Evolutionary conservation across 345 rosid species (phyloP).

Genomic region (Lumnitzera racemosa): DNA sequence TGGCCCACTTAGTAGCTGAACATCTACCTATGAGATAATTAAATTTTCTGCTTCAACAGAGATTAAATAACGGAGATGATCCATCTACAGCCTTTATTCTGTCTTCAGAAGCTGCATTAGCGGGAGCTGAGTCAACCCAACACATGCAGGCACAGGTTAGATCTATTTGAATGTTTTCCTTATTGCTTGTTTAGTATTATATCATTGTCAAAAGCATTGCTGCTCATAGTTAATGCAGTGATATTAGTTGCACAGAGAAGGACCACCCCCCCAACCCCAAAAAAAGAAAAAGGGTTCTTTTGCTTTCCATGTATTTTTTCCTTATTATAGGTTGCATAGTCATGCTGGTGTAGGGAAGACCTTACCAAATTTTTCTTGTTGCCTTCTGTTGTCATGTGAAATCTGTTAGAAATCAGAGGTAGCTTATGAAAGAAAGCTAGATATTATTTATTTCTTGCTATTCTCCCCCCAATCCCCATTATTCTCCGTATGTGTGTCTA

Average conservation of each 20-base stretch:
- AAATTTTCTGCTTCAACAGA: constrained; percentile 33
- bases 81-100: constrained; percentile 58
- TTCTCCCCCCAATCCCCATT: no score
- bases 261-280: background rate
- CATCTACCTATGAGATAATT: background rate
- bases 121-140: constrained; percentile 86
- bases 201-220: background rate
- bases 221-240: no score
- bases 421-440: no score
- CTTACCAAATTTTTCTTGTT: no score
- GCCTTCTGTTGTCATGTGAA: no score
- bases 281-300: background rate
- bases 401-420: no score
- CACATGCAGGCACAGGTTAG: constrained; percentile 89
- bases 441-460: no score
- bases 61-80: constrained; percentile 64
- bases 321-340: no score
- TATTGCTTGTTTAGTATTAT: background rate
- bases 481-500: no score
- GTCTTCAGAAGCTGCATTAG: constrained; percentile 75
- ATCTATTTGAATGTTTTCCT: background rate
- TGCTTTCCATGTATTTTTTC: no score
- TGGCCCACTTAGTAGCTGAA: background rate
- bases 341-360: no score
- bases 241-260: no score